Evolutionary conservation across 1,139 yeast species (phyloP), one percentile per base, ranked within the genome.

Genomic region (Candida glucosophila): DNA sequence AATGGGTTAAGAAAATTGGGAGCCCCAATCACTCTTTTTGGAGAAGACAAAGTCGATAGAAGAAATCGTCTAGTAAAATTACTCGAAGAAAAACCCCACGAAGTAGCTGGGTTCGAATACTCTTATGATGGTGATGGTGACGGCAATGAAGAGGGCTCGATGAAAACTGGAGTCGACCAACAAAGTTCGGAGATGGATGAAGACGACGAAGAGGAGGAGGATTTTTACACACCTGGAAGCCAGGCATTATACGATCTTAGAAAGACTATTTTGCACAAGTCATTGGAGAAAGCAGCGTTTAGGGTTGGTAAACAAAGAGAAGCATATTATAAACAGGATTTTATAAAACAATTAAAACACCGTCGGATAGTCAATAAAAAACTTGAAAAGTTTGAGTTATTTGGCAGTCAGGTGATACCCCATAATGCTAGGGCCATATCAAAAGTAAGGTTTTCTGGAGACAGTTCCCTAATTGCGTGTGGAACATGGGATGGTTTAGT

Each of bases 401-500:
- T 49, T 20, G 95, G 93, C 0, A 70, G 95, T 0, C 94, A 85
- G 43, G 48, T 79, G 12, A 70, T 78, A 2, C 68, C 47, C 8
- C 57, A 56, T n/a, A 60, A 55, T 32, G 67, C 71, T 5, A 55
- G 95, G 33, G 83, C 93, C 2, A 63, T 82, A 0, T 77, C 94
- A 0, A 51, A 65, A 2, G 71, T 77, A 0, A 45, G 73, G 12
- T 63, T 71, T 31, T 64, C 75, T 11, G 10, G 19, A 5, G 39
- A 43, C 19, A 39, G 43, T 14, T 27, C 37, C 2, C 28, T 30
- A 3, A 52, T 82, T 2, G 81, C 85, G 0, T 63, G 76, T 11
- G 94, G 90, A 0, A 80, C 92, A 21, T 88, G 97, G 96, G 73
- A 78, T 31, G 97, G 97, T 3, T 64, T 67, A 12, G 41, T 85